These are phyloP conservation scores for Coccomyxa sp. DNA, from an alignment of 139 green algal genomes.

Conservation along the genomic window DNA sequence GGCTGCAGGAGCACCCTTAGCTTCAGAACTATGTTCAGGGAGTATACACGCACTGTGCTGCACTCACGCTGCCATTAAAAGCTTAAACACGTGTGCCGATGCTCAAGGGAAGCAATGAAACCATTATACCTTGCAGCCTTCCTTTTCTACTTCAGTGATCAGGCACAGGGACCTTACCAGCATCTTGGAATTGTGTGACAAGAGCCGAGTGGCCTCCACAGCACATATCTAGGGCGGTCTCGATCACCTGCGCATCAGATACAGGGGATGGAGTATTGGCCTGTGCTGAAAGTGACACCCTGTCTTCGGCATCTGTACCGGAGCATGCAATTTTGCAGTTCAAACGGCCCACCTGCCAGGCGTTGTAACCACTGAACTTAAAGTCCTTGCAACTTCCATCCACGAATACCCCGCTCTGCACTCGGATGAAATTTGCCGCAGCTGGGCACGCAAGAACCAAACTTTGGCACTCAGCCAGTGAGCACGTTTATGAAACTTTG, in stretches of 20 bases:
- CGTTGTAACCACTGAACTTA: slow-evolving; percentile 2
- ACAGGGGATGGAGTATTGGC: neutral
- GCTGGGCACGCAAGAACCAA: neutral
- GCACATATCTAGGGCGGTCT: neutral
- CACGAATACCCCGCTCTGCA: slow-evolving; percentile 3
- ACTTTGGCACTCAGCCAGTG: neutral
- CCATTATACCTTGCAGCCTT: no score
- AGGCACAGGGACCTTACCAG: neutral
- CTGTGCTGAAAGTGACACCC: no score
- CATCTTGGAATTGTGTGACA: neutral
- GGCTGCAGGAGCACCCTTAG: neutral
- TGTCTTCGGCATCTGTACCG: no score
- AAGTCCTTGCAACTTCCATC: slow-evolving; percentile 6
- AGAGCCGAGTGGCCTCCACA: neutral
- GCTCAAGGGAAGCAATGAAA: no score
- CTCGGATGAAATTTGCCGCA: slow-evolving; percentile 2
- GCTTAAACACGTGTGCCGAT: no score
- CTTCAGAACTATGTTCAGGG: neutral
- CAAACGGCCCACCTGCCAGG: neutral
- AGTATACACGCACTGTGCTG: no score
- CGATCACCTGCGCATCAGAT: neutral
- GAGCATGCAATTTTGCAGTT: no score
- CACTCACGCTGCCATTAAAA: no score
- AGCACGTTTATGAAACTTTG: no score
- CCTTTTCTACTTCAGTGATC: no score